Evolutionary conservation across 805 yeast species (phyloP).

Genomic region (Saccharomycopsis schoenii): DNA sequence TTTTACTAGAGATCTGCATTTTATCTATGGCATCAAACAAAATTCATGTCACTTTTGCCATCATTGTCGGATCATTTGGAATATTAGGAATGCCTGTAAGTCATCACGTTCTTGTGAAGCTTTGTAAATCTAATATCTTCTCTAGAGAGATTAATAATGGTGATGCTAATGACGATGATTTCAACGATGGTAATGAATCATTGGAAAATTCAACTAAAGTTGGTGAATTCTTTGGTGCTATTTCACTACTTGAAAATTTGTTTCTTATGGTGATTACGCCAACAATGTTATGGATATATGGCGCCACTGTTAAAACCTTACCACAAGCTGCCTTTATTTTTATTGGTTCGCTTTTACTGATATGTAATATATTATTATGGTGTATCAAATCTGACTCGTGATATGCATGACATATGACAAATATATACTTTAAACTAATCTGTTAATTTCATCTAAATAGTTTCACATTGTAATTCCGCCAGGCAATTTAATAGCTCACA

Average conservation of each 20-base stretch:
- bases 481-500: background rate
- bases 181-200: slow-evolving; percentile 18
- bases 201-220: slow-evolving; percentile 1
- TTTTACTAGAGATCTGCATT: background rate
- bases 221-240: slow-evolving; percentile 68
- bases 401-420: background rate
- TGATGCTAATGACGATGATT: slow-evolving; percentile 21
- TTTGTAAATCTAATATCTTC: background rate
- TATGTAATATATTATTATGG: background rate
- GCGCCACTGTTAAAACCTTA: background rate
- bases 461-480: background rate
- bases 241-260: slow-evolving; percentile 47
- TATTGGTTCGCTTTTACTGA: background rate
- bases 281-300: background rate
- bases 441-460: no score
- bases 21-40: background rate
- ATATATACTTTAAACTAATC: background rate
- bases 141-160: slow-evolving; percentile 19
- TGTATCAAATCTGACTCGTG: background rate
- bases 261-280: slow-evolving; percentile 28
- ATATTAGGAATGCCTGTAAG: background rate
- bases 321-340: background rate
- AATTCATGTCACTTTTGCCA: background rate
- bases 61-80: background rate
- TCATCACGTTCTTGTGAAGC: slow-evolving; percentile 6